phyloP scores from a whole-genome alignment of 306 rosid genomes.

The Betula pendula region DNA sequence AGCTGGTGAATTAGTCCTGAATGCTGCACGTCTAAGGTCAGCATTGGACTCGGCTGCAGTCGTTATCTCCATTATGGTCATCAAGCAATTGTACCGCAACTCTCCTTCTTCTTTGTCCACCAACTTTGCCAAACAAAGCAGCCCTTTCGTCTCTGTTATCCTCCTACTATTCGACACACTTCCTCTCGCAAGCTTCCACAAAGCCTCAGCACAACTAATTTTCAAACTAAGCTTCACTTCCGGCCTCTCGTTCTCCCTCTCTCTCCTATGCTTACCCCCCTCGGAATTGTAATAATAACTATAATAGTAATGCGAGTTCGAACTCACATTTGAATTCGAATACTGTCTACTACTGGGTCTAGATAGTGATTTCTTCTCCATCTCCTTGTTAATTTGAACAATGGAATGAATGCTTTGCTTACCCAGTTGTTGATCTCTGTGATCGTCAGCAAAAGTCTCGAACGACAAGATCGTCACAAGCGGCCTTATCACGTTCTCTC shows the following conservation, averaged over 20 bases:
- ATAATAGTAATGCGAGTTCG: slow-evolving; percentile 15
- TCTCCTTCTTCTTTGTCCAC: slow-evolving; percentile 71
- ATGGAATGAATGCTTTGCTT: slow-evolving; percentile 65
- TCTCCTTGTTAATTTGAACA: slow-evolving; percentile 57
- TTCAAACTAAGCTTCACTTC: slow-evolving; percentile 56
- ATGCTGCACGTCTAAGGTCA: slow-evolving; percentile 67
- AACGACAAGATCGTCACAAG: slow-evolving; percentile 57
- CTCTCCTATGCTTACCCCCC: slow-evolving; percentile 64
- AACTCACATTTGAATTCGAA: slow-evolving; percentile 35
- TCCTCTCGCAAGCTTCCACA: slow-evolving; percentile 78
- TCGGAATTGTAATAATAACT: slow-evolving; percentile 23
- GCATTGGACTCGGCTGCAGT: slow-evolving; percentile 68
- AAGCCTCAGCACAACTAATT: slow-evolving; percentile 61
- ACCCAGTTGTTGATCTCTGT: slow-evolving; percentile 30
- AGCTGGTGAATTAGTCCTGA: slow-evolving; percentile 68
- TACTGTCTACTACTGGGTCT: slow-evolving; percentile 12
- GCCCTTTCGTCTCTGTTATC: slow-evolving; percentile 76
- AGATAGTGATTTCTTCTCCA: slow-evolving; percentile 42
- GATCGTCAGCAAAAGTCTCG: slow-evolving; percentile 52
- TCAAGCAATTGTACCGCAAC: slow-evolving; percentile 70
- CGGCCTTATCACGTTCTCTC: slow-evolving; percentile 72
- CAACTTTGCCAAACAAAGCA: slow-evolving; percentile 81
- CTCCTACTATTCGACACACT: slow-evolving; percentile 67
- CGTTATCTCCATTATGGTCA: slow-evolving; percentile 71
- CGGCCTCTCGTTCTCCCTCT: slow-evolving; percentile 77